These are phyloP conservation scores for Mycocentrospora acerina DNA, from an alignment of 2,329 filamentous ascomycete genomes.

Conservation along the genomic window DNA sequence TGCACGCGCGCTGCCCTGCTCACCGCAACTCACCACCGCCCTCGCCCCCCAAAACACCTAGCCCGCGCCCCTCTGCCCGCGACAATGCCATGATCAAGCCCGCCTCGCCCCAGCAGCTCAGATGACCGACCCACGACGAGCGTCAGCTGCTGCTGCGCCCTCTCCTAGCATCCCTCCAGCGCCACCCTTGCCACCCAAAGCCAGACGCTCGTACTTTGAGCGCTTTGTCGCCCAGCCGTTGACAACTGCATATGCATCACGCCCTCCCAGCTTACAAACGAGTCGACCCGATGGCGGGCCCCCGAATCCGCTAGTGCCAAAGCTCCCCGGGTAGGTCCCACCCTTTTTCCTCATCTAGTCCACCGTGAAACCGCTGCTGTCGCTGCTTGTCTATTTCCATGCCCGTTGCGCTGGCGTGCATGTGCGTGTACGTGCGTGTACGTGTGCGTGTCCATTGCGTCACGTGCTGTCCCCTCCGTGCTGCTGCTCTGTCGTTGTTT, in stretches of 20 bases:
- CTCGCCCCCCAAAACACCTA: neutral
- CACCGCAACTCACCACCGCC: neutral
- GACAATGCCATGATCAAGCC: neutral
- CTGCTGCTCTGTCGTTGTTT: too few relatives aligned
- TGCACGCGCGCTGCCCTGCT: neutral
- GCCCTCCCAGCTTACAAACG: constrained; percentile 55
- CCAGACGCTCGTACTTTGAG: constrained; percentile 45
- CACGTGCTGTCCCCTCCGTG: too few relatives aligned
- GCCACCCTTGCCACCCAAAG: constrained; percentile 39
- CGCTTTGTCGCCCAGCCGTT: constrained; percentile 59
- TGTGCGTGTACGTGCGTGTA: too few relatives aligned
- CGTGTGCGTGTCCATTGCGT: too few relatives aligned
- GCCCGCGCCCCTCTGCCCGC: too few relatives aligned
- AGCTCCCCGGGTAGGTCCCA: constrained; percentile 37
- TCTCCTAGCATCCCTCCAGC: constrained; percentile 30
- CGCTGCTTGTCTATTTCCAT: neutral
- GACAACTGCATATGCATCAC: constrained; percentile 51
- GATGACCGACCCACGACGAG: constrained; percentile 24
- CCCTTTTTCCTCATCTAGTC: neutral
- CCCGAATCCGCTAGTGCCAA: constrained; percentile 40
- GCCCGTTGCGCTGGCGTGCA: neutral
- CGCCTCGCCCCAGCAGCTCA: neutral
- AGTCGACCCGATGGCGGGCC: constrained; percentile 40
- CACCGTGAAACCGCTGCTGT: neutral
- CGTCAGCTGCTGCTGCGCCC: constrained; percentile 14